These are phyloP conservation scores for Solanum chacoense DNA, from an alignment of 305 asterid species.

Conservation along the genomic window DNA sequence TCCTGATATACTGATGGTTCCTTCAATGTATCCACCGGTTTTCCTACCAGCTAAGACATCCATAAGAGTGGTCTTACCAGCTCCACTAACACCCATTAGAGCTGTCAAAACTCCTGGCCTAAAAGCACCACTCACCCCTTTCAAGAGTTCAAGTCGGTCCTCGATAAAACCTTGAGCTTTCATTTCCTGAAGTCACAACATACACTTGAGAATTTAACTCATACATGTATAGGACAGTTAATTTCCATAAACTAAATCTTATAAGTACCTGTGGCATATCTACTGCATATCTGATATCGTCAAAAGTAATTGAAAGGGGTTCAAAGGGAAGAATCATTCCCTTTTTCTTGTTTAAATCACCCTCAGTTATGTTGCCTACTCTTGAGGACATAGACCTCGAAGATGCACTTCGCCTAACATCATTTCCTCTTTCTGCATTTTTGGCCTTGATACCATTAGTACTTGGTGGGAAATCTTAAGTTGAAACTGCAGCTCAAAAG, in stretches of 20 bases:
- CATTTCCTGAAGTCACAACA: slow-evolving; percentile 50
- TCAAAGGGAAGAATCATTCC: slow-evolving; percentile 93
- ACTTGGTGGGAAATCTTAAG: neutral
- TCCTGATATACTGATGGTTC: slow-evolving; percentile 73
- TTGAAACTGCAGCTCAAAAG: neutral
- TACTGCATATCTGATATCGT: slow-evolving; percentile 67
- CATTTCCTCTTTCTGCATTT: slow-evolving; percentile 22
- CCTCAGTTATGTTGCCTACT: slow-evolving; percentile 33
- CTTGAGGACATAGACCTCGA: slow-evolving; percentile 44
- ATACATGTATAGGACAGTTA: neutral
- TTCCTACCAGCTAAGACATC: slow-evolving; percentile 85
- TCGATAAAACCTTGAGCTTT: slow-evolving; percentile 50
- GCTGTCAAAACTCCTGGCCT: slow-evolving; percentile 96
- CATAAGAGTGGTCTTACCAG: slow-evolving; percentile 90
- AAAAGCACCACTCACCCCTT: slow-evolving; percentile 87
- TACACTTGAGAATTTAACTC: neutral
- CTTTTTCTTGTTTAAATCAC: slow-evolving; percentile 37
- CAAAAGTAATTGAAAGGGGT: slow-evolving; percentile 81
- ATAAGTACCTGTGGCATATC: slow-evolving; percentile 80
- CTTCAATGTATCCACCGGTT: slow-evolving; percentile 79
- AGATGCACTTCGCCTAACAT: slow-evolving; percentile 31
- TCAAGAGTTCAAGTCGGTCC: slow-evolving; percentile 60
- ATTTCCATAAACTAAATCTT: neutral
- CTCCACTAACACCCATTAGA: slow-evolving; percentile 89
- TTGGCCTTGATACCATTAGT: neutral